Percentiles rank a stretch among this genome's conserved stretches.
These are phyloP conservation scores for Suaeda aralocaspica DNA, from an alignment of 148 eudicot genomes.

Conservation along the genomic window DNA sequence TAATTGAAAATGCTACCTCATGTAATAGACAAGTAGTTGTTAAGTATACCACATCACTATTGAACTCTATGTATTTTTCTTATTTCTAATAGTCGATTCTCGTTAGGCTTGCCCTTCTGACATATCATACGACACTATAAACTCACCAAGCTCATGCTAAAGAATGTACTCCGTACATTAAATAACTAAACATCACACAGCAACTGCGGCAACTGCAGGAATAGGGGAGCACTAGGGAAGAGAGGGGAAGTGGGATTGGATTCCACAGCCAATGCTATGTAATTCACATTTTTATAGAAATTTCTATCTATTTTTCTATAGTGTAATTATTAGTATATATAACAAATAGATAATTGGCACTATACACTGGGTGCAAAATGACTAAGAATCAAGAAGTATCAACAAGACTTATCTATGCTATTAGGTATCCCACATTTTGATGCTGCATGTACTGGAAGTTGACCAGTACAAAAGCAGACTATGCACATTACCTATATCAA, in stretches of 20 bases:
- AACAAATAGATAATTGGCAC: conserved; percentile 23
- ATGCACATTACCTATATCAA: conserved; percentile 18
- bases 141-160: too few species aligned
- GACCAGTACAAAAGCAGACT: conserved; percentile 6
- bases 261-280: too few species aligned
- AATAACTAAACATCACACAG: too few species aligned
- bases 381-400: conserved; percentile 9
- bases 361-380: conserved; percentile 24
- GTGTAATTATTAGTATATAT: conserved; percentile 8
- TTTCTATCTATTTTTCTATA: conserved; percentile 7
- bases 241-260: neutral
- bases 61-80: too few species aligned
- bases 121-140: too few species aligned
- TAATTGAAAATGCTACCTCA: too few species aligned
- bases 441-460: conserved; percentile 13
- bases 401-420: conserved; percentile 13
- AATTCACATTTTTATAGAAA: neutral
- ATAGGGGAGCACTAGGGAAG: neutral
- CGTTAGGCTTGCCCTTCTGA: too few species aligned
- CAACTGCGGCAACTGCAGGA: too few species aligned
- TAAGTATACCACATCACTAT: too few species aligned
- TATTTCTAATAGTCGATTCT: too few species aligned
- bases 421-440: neutral
- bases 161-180: too few species aligned
- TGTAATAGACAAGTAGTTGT: too few species aligned